Evolutionary conservation across 108 stramenopile genomes (phyloP).

Genomic region (Cyclotella sp.): DNA sequence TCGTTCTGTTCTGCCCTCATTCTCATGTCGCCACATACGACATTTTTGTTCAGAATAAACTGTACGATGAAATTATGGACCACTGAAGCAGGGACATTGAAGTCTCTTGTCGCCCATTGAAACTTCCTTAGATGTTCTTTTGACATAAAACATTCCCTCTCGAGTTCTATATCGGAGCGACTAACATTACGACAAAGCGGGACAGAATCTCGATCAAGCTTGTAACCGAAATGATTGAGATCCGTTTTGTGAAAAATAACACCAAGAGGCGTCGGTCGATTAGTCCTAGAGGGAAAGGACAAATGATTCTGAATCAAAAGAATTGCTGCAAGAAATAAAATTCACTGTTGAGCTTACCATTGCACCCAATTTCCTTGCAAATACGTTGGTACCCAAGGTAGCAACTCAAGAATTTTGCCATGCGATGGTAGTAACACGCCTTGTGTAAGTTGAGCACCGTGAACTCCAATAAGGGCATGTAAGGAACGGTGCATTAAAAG

Average conservation of each 20-base stretch:
- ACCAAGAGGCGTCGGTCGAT: slow-evolving; percentile 35
- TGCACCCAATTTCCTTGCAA: slow-evolving; percentile 28
- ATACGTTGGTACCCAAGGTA: slow-evolving; percentile 41
- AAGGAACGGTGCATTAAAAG: slow-evolving; percentile 44
- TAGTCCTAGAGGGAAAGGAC: background rate
- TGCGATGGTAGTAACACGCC: slow-evolving; percentile 33
- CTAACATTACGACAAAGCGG: slow-evolving; percentile 30
- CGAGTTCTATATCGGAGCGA: slow-evolving; percentile 16
- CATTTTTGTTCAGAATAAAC: slow-evolving; percentile 20
- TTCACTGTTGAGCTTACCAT: background rate
- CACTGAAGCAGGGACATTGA: slow-evolving; percentile 12
- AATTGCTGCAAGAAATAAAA: too few species aligned
- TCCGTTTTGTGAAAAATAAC: slow-evolving; percentile 26
- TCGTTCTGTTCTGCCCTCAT: slow-evolving; percentile 10
- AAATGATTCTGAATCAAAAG: too few species aligned
- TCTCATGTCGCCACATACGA: slow-evolving; percentile 23
- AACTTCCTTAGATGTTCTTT: slow-evolving; percentile 27
- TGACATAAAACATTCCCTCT: slow-evolving; percentile 21
- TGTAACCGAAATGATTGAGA: slow-evolving; percentile 31
- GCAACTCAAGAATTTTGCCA: slow-evolving; percentile 34
- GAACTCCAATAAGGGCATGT: slow-evolving; percentile 39
- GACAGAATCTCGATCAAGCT: slow-evolving; percentile 22
- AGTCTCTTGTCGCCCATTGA: slow-evolving; percentile 34
- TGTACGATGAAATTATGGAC: slow-evolving; percentile 21
- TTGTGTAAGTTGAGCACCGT: slow-evolving; percentile 50